Evolutionary conservation across 2,329 filamentous ascomycete genomes (phyloP).

Genomic region (Scytalidium lignicola): DNA sequence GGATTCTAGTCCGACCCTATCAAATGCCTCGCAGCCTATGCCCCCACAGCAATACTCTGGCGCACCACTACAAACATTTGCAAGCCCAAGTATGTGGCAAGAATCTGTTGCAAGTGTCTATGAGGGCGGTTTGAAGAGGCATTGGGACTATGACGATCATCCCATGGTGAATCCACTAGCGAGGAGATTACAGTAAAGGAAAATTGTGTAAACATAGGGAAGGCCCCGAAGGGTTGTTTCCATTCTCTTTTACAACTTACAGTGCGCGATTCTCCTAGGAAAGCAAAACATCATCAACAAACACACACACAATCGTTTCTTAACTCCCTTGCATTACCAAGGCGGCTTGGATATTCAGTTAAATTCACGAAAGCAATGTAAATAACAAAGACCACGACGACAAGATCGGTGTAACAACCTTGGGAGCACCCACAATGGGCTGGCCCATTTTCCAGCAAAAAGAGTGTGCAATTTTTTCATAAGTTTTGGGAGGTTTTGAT

Average conservation of each 20-base stretch:
- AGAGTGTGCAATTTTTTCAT: background rate
- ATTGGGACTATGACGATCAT: constrained; percentile 44
- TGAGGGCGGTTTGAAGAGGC: constrained; percentile 57
- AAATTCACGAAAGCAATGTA: background rate
- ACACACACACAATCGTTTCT: too few relatives aligned
- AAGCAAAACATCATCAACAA: background rate
- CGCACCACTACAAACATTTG: constrained; percentile 51
- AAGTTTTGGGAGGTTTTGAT: background rate
- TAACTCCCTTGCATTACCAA: too few relatives aligned
- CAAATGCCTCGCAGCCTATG: constrained; percentile 40
- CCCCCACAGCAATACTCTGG: constrained; percentile 47
- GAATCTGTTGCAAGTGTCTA: constrained; percentile 66
- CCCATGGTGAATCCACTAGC: constrained; percentile 14
- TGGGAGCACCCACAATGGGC: background rate
- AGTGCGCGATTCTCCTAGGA: background rate
- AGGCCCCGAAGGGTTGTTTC: background rate
- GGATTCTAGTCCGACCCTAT: constrained; percentile 38
- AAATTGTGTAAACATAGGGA: background rate
- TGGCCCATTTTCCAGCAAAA: background rate
- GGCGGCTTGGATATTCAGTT: too few relatives aligned
- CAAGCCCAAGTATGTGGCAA: constrained; percentile 70
- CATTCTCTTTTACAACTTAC: background rate
- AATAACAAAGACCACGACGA: background rate
- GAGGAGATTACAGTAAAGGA: constrained; percentile 21
- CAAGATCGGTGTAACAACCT: background rate